Base-by-base conservation (phyloP, 805 yeast species). In the Nakazawaea wickerhamii region DNA sequence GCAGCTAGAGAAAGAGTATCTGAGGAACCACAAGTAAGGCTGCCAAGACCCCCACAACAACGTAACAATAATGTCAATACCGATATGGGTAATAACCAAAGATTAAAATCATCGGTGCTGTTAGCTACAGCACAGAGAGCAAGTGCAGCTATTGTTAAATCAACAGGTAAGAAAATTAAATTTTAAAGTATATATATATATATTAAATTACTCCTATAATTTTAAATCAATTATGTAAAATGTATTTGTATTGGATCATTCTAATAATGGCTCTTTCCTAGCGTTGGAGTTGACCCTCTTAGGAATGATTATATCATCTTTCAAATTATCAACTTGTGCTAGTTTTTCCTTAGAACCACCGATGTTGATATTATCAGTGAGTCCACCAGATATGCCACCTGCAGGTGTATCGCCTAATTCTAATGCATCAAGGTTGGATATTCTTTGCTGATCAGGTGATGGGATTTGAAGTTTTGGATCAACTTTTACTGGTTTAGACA, bases 61-160 rank as follows among this genome's bases (percentile, higher is more conserved):
- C 38, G 43, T 57, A 45, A 27, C 30, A 49, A 48, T 38, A 37
- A 34, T 14, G 27, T 27, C 14, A 46, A 51, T 32, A 50, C 36
- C 14, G 37, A 38, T 17, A 23, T 34, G 41, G 50, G 48, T 26
- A 30, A 68, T 8, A 68, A 70, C 47, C 70, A 70, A 47, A 70
- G 89, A 62, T 58, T 74, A 44, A 78, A 75, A 50, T 82, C 97
- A 7, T 90, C 96, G 36, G 75, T 86, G 34, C 96, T 96, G 0
- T 71, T 91, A 53, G 91, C 96, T 2, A 70, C 70, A 13, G 96
- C 98, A 3, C 95, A 77, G 64, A 79, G 98, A 67, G 95, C 81
- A 7, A 82, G 86, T 54, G 87, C 88, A 15, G 90, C 95, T 5
- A 86, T 91, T 57, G 95, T 89, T 22, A 79, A 86, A 38, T 84